Percentiles rank a stretch among this genome's conserved stretches.
Conservation (phyloP, 257 asterid species). For the Fraxinus anomala region DNA sequence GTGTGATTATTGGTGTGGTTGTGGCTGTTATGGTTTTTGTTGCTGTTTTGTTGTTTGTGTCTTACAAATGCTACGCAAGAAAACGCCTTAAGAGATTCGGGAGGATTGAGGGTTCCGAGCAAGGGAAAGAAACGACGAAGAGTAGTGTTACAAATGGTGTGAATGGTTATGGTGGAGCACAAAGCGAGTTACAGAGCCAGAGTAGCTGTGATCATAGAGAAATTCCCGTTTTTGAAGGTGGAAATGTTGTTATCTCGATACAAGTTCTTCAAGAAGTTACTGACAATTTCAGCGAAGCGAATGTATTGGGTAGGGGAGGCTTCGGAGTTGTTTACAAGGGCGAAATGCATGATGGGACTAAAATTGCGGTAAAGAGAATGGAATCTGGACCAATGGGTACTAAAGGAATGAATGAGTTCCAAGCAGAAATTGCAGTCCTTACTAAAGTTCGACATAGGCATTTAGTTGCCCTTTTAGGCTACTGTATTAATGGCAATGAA, state of each 20-base stretch:
- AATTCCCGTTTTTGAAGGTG: conserved; percentile 71
- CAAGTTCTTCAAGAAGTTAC: conserved; percentile 86
- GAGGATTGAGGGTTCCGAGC: conserved; percentile 57
- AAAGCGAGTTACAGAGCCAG: conserved; percentile 72
- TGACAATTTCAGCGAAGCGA: conserved; percentile 61
- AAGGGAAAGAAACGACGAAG: conserved; percentile 58
- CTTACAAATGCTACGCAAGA: conserved; percentile 65
- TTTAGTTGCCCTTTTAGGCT: conserved; percentile 93
- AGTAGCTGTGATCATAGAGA: conserved; percentile 77
- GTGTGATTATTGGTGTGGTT: conserved; percentile 73
- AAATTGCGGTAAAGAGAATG: conserved; percentile 96
- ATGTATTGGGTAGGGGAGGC: conserved; percentile 89
- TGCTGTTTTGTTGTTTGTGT: conserved; percentile 65
- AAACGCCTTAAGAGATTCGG: conserved; percentile 57
- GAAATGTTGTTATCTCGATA: conserved; percentile 71
- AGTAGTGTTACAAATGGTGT: conserved; percentile 38
- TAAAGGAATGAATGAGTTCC: conserved; percentile 91
- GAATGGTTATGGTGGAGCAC: conserved; percentile 45
- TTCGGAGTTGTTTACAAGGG: conserved; percentile 92
- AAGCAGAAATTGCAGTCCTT: conserved; percentile 89
- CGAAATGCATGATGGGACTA: conserved; percentile 85
- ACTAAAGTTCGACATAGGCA: conserved; percentile 92
- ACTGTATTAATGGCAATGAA: conserved; percentile 77
- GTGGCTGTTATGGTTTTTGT: conserved; percentile 63
- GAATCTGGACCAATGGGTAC: conserved; percentile 85